Conservation (phyloP, 1,284 basidiomycete genomes). For the Afroboletus lepidellus region DNA sequence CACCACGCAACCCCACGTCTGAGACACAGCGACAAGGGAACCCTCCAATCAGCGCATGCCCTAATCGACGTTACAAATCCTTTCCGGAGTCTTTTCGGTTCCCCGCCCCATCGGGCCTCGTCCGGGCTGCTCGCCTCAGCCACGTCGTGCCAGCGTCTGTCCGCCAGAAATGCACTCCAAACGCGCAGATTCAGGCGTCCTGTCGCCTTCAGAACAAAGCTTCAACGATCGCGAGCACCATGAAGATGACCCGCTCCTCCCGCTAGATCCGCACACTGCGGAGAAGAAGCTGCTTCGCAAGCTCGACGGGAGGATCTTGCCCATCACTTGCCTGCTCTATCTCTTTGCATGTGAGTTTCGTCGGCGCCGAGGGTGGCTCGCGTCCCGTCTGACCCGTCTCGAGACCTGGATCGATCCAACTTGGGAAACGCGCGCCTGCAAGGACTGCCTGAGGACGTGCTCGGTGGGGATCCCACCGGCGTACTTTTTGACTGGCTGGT, state of each 20-base stretch:
- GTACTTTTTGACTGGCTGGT: conserved; percentile 70
- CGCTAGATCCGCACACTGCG: conserved; percentile 32
- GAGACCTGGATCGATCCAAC: conserved; percentile 73
- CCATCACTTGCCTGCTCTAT: conserved; percentile 69
- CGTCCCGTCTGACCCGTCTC: background rate
- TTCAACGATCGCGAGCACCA: conserved; percentile 1
- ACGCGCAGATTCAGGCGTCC: background rate
- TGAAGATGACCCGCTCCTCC: conserved; percentile 26
- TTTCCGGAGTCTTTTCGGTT: conserved; percentile 3
- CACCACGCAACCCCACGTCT: too few relatives aligned
- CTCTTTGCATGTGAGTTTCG: conserved; percentile 66
- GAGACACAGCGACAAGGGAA: too few relatives aligned
- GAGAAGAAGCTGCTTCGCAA: conserved; percentile 63
- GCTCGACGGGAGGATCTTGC: conserved; percentile 65
- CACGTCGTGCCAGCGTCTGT: background rate
- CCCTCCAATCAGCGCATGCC: background rate
- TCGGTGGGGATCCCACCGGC: conserved; percentile 67
- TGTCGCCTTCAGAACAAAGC: conserved; percentile 8
- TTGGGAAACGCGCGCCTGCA: conserved; percentile 75
- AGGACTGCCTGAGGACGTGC: conserved; percentile 59
- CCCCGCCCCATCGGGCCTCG: background rate
- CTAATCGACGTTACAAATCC: background rate
- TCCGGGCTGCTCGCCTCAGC: background rate
- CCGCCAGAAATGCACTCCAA: background rate
- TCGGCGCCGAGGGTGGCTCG: background rate